Conservation (phyloP, 2,329 filamentous ascomycete genomes). For the Ascomycota sp. region DNA sequence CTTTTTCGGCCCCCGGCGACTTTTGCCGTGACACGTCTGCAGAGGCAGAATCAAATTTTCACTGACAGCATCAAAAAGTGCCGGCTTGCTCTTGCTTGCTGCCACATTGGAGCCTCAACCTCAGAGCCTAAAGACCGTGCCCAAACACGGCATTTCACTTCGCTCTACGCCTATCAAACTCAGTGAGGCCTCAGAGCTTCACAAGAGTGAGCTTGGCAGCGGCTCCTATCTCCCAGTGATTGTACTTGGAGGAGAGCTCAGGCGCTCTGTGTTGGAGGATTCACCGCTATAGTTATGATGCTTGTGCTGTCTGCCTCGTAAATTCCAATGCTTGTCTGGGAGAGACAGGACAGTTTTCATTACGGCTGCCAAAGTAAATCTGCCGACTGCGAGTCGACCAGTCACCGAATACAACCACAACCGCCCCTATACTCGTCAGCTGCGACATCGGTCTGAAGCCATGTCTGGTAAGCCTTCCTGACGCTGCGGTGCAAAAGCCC, state of each 20-base stretch:
- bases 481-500: no score
- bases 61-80: no score
- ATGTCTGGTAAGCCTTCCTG: conserved; percentile 16
- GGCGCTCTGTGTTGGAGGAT: conserved; percentile 1
- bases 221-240: not conserved
- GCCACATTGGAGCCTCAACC: no score
- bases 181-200: no score
- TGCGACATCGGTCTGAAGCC: conserved; percentile 1
- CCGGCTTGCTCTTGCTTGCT: no score
- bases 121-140: no score
- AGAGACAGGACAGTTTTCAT: conserved; percentile 6
- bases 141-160: no score
- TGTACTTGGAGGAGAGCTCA: not conserved
- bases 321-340: conserved; percentile 11
- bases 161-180: no score
- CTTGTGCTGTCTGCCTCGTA: conserved; percentile 13
- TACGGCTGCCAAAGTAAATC: conserved; percentile 3
- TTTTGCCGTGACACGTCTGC: no score
- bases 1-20: no score
- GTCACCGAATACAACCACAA: conserved; percentile 1
- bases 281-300: conserved; percentile 14
- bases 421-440: conserved; percentile 1
- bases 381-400: no score
- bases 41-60: no score
- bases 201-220: not conserved